Percentiles rank a stretch among this genome's conserved stretches.
These are phyloP conservation scores for Micractinium sp. DNA, from an alignment of 139 green algal genomes.

Conservation along the genomic window DNA sequence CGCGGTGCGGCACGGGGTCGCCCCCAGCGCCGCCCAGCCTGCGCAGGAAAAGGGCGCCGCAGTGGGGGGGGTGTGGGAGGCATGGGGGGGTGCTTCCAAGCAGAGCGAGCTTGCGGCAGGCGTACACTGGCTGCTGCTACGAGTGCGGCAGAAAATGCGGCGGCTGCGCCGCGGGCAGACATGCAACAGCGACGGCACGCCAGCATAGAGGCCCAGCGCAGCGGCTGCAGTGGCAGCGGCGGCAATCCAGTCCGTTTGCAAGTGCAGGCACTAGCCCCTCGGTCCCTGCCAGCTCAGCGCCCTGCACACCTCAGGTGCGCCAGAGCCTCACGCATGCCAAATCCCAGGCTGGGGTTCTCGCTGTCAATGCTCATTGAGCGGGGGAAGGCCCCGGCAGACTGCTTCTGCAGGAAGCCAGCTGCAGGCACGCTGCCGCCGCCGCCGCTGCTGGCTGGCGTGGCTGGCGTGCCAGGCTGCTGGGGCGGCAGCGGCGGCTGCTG, in stretches of 20 bases:
- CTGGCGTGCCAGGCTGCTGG: background rate
- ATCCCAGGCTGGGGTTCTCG: constrained; percentile 40
- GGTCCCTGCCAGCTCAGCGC: background rate
- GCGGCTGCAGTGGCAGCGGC: background rate
- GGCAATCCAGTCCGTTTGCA: too few species aligned
- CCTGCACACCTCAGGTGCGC: constrained; percentile 10
- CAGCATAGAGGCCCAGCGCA: background rate
- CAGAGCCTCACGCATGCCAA: constrained; percentile 32
- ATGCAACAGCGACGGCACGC: background rate
- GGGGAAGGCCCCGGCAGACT: background rate
- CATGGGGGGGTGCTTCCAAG: background rate
- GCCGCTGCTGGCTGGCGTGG: constrained; percentile 10
- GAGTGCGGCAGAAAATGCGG: background rate
- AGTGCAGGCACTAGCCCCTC: background rate
- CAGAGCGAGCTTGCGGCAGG: background rate
- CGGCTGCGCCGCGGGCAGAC: background rate
- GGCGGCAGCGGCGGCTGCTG: background rate
- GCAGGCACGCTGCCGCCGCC: background rate
- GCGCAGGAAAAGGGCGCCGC: background rate
- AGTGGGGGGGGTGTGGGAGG: too few species aligned
- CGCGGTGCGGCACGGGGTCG: background rate
- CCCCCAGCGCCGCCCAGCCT: background rate
- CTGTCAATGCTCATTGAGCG: constrained; percentile 29
- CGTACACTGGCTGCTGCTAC: background rate
- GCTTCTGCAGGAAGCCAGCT: background rate